phyloP scores from a whole-genome alignment of 2,329 filamentous ascomycete species.

The Sporothrix brunneoviolacea region DNA sequence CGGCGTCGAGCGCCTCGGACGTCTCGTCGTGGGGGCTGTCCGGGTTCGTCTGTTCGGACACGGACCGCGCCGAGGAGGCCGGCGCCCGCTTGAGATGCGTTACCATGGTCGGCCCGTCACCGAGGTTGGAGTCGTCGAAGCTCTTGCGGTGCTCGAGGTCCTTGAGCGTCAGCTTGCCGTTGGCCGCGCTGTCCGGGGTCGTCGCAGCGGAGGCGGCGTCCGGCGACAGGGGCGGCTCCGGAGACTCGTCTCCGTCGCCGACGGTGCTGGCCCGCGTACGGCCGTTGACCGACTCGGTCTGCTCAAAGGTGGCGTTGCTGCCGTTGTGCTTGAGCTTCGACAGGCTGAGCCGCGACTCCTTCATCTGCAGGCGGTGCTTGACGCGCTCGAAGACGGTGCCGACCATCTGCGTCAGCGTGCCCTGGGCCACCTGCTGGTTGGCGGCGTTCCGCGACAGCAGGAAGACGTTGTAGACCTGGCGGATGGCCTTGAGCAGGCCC shows the following conservation, averaged over 20 bases:
- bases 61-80: conserved; percentile 32
- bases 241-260: conserved; percentile 28
- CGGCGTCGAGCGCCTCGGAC: conserved; percentile 56
- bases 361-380: conserved; percentile 76
- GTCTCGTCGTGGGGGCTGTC: conserved; percentile 51
- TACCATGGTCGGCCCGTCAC: conserved; percentile 61
- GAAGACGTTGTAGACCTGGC: conserved; percentile 99
- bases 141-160: conserved; percentile 62
- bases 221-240: conserved; percentile 15
- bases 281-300: conserved; percentile 27
- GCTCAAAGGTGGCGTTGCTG: conserved; percentile 47
- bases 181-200: conserved; percentile 24
- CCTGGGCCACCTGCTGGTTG: conserved; percentile 96
- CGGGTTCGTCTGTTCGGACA: conserved; percentile 47
- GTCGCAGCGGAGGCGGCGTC: conserved; percentile 28
- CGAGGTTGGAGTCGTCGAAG: conserved; percentile 61
- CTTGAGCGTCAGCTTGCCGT: conserved; percentile 56
- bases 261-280: conserved; percentile 23
- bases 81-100: conserved; percentile 49
- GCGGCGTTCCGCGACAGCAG: conserved; percentile 86
- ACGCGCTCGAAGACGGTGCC: conserved; percentile 96
- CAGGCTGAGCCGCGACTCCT: conserved; percentile 65
- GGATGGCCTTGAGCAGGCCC: conserved; percentile 89
- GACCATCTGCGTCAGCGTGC: conserved; percentile 96
- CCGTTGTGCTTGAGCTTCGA: conserved; percentile 45